Evolutionary conservation across 2,329 filamentous ascomycete species (phyloP), one percentile per base, ranked within the genome.

Genomic region (Penicillium glabrum): DNA sequence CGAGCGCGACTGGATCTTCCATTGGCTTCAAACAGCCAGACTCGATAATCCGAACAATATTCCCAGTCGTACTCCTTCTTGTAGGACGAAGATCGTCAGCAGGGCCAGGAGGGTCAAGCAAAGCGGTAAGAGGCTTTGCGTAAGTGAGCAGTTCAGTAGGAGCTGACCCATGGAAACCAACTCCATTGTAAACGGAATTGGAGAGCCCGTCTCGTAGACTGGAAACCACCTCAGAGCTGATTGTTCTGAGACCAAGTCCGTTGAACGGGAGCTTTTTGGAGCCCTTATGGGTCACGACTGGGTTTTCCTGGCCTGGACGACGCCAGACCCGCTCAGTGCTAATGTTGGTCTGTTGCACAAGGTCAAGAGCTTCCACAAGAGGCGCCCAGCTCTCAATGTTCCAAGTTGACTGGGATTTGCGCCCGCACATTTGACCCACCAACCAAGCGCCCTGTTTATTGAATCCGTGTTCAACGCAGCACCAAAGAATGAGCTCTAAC

Each of bases 211-310:
- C 82, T 29, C 85, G 72, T 41, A 85, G 77, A 6, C 82, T 80
- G 51, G 79, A 74, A 26, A 86, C 77, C 11, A 87, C 78, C 69
- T 88, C 85, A 43, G 77, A 76, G 64, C 83, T 86, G 63, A 88
- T 79, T 0, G 82, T 85, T 49, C 75, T 70, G 43, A 60, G 58
- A 2, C 74, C 77, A 33, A 79, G 71, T n/a, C 77, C 76, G 29
- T 72, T 67, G 57, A 78, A 76, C 3, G 71, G 62, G 7, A 63
- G 58, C 46, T 61, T 63, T 8, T 61, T 41, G 16, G 49, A 53
- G 16, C 58, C 56, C n/a, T 51, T 60, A 19, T 60, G 62, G 39
- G 60, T 66, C 46, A 51, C 52, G 19, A 61, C 51, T 11, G 60
- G 57, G 7, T 55, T 39, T 6, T 57, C 46, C 44, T 61, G 49